These are phyloP conservation scores for Artomyces pyxidatus DNA, from an alignment of 768 basidiomycete species.

Conservation along the genomic window DNA sequence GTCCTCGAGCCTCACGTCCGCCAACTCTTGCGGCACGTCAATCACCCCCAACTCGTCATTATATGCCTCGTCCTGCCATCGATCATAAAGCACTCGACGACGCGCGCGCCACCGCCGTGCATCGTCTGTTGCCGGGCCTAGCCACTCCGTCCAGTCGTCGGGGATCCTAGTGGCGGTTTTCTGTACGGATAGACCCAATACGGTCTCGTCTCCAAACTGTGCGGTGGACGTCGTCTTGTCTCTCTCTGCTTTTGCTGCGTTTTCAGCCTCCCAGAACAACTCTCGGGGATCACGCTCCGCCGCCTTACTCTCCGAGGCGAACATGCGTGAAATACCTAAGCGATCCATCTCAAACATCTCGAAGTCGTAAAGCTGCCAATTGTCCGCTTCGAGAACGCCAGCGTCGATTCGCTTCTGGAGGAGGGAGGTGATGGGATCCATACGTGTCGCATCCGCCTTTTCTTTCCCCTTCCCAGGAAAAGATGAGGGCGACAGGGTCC, in stretches of 20 bases:
- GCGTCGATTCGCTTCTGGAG: slow-evolving; percentile 9
- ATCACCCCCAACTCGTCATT: slow-evolving; percentile 7
- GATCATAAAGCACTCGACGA: slow-evolving; percentile 15
- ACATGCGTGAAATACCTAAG: background rate
- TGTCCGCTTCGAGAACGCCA: slow-evolving; percentile 6
- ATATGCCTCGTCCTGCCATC: slow-evolving; percentile 10
- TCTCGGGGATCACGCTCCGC: slow-evolving; percentile 7
- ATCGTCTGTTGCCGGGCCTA: slow-evolving; percentile 5
- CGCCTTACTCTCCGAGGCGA: background rate
- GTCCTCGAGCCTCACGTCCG: slow-evolving; percentile 7
- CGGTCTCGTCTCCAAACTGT: background rate
- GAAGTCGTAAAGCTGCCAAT: background rate
- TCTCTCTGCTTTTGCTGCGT: background rate
- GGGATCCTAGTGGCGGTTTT: background rate
- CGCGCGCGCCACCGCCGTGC: slow-evolving; percentile 12
- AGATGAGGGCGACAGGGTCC: too few relatives aligned
- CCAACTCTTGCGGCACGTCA: slow-evolving; percentile 9
- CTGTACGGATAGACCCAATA: background rate
- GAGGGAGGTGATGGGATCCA: background rate
- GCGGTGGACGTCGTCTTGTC: too few relatives aligned
- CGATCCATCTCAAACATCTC: background rate
- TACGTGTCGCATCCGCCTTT: background rate
- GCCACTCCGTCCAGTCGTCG: slow-evolving; percentile 11
- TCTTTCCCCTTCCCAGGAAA: slow-evolving; percentile 15
- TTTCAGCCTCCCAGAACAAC: slow-evolving; percentile 9